Percentiles rank a stretch among this genome's conserved stretches.
Conservation (phyloP, 345 rosid species). For the Citrus mangshanensis region DNA sequence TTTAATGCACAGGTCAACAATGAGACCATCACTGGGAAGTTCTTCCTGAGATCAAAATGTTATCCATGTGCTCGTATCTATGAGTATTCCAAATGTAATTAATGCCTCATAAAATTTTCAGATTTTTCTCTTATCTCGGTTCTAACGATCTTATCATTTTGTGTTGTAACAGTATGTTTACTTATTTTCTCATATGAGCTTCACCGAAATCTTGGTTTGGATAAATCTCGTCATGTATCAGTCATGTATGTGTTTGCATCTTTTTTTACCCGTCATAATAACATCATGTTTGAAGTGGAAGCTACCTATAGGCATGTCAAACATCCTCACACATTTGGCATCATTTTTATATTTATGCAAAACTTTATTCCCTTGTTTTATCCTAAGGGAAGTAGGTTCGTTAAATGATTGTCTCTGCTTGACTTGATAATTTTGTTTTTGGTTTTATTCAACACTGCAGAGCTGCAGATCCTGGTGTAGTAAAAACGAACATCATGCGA, state of each 20-base stretch:
- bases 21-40: slow-evolving; percentile 55
- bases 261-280: neutral
- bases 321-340: neutral
- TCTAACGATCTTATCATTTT: slow-evolving; percentile 12
- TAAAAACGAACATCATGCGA: slow-evolving; percentile 80
- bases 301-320: neutral
- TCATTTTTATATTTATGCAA: neutral
- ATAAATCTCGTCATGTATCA: slow-evolving; percentile 52
- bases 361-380: neutral
- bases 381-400: neutral
- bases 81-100: slow-evolving; percentile 81
- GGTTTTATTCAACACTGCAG: slow-evolving; percentile 32
- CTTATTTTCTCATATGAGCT: slow-evolving; percentile 78
- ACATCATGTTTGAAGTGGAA: neutral
- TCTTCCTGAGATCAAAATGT: slow-evolving; percentile 39
- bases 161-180: slow-evolving; percentile 51
- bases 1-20: slow-evolving; percentile 44
- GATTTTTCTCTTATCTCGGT: slow-evolving; percentile 10
- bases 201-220: slow-evolving; percentile 52
- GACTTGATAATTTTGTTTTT: neutral
- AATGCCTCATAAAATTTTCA: neutral
- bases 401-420: neutral
- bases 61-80: slow-evolving; percentile 67
- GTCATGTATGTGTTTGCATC: slow-evolving; percentile 53
- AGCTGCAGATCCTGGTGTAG: slow-evolving; percentile 89